Evolutionary conservation across 2,329 filamentous ascomycete genomes (phyloP).

Genomic region (Colletotrichum chlorophyti): DNA sequence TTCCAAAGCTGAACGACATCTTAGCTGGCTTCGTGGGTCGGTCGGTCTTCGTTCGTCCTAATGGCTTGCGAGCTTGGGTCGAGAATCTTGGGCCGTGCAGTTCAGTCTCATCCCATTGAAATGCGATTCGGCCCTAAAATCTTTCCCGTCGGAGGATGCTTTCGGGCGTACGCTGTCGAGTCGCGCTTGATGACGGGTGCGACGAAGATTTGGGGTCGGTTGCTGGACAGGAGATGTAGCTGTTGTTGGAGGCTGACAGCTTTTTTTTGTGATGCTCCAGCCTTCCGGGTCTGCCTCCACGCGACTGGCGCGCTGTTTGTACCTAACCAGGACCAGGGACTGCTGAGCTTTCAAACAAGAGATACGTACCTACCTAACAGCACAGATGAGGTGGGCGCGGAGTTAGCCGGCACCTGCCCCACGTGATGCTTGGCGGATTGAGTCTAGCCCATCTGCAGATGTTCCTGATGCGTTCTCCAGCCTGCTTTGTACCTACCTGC

Average conservation of each 20-base stretch:
- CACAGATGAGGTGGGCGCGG: conserved; percentile 12
- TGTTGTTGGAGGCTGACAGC: conserved; percentile 19
- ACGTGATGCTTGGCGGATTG: conserved; percentile 25
- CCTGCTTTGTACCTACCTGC: conserved; percentile 6
- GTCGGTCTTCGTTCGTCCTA: no score
- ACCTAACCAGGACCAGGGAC: conserved; percentile 15
- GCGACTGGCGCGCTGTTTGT: conserved; percentile 26
- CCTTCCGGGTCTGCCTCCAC: conserved; percentile 23
- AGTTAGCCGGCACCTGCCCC: conserved; percentile 16
- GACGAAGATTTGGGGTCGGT: not conserved
- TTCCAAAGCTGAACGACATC: conserved; percentile 50
- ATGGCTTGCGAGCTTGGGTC: not conserved
- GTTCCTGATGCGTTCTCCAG: conserved; percentile 5
- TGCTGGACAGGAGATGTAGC: not conserved
- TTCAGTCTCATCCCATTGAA: conserved; percentile 21
- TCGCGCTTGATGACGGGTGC: not conserved
- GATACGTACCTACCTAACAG: not conserved
- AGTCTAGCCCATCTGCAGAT: conserved; percentile 13
- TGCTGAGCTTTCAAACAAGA: conserved; percentile 5
- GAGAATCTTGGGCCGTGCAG: not conserved
- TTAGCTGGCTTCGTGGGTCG: conserved; percentile 11
- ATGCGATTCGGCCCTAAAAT: conserved; percentile 5
- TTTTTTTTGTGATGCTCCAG: conserved; percentile 30
- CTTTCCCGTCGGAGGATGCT: not conserved
- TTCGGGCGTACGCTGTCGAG: not conserved